These are phyloP conservation scores for Pythium dissimile DNA, from an alignment of 352 stramenopile genomes.

Conservation along the genomic window DNA sequence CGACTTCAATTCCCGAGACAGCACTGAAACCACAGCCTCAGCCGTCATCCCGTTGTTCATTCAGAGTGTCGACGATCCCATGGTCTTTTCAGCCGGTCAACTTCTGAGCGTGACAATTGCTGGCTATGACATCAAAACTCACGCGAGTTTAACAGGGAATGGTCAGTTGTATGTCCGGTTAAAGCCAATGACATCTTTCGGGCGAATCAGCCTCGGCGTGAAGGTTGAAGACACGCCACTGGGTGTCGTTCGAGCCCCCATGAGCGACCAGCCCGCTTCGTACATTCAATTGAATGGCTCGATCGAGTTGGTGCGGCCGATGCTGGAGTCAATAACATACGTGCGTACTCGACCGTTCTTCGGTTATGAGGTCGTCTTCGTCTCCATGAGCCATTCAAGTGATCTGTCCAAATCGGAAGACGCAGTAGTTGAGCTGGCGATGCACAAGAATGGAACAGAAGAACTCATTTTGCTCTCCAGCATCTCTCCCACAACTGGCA, in stretches of 20 bases:
- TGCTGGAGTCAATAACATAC: slow-evolving; percentile 49
- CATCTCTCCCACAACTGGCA: slow-evolving; percentile 24
- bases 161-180: slow-evolving; percentile 38
- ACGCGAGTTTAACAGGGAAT: slow-evolving; percentile 15
- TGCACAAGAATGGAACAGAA: slow-evolving; percentile 29
- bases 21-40: slow-evolving; percentile 38
- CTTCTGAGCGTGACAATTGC: slow-evolving; percentile 31
- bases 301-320: slow-evolving; percentile 24
- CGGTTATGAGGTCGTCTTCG: slow-evolving; percentile 58
- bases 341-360: slow-evolving; percentile 43
- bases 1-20: slow-evolving; percentile 58
- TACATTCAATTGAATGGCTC: slow-evolving; percentile 38
- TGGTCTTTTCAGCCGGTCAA: slow-evolving; percentile 31
- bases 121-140: slow-evolving; percentile 41
- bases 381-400: slow-evolving; percentile 39
- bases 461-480: slow-evolving; percentile 22
- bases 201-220: slow-evolving; percentile 37
- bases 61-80: slow-evolving; percentile 41
- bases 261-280: slow-evolving; percentile 22
- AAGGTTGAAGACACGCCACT: slow-evolving; percentile 15
- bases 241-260: slow-evolving; percentile 25
- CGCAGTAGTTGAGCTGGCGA: slow-evolving; percentile 33
- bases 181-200: slow-evolving; percentile 43
- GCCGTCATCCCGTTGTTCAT: slow-evolving; percentile 43
- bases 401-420: slow-evolving; percentile 48